phyloP scores from a whole-genome alignment of 2,329 filamentous ascomycete genomes.

The Apiospora hydei region DNA sequence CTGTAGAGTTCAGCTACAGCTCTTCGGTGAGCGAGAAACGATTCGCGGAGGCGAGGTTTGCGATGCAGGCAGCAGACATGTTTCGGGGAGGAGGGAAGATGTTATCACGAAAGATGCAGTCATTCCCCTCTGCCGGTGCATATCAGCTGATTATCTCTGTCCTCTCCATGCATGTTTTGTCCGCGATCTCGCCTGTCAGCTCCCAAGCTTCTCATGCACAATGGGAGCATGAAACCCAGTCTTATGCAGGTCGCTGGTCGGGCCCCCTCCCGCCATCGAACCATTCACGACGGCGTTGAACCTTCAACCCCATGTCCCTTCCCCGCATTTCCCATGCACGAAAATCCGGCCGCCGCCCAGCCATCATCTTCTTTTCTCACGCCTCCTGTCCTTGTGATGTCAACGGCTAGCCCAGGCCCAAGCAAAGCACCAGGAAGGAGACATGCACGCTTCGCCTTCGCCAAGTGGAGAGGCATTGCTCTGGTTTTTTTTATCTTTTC shows the following conservation, averaged over 20 bases:
- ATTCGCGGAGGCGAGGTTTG: background rate
- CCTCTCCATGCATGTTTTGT: too few relatives aligned
- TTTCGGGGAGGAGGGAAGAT: background rate
- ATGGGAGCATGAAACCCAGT: background rate
- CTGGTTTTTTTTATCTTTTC: background rate
- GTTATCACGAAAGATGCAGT: background rate
- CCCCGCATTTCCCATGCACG: slow-evolving; percentile 11
- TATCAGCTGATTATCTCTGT: background rate
- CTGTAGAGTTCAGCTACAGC: background rate
- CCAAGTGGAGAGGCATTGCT: slow-evolving; percentile 1
- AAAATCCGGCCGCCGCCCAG: background rate
- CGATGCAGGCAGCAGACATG: background rate
- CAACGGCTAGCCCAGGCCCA: background rate
- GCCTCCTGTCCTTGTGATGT: background rate
- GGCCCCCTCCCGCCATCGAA: slow-evolving; percentile 8
- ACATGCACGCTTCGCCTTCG: background rate
- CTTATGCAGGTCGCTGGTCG: background rate
- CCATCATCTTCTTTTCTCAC: background rate
- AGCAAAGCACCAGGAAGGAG: background rate
- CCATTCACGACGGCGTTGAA: slow-evolving; percentile 18
- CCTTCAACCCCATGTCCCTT: slow-evolving; percentile 8
- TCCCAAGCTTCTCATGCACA: background rate
- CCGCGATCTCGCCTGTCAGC: background rate
- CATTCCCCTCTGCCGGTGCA: background rate
- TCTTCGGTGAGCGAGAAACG: background rate